Evolutionary conservation across 352 stramenopile genomes (phyloP), one percentile per base, ranked within the genome.

Genomic region (Elongisporangium senticosum): DNA sequence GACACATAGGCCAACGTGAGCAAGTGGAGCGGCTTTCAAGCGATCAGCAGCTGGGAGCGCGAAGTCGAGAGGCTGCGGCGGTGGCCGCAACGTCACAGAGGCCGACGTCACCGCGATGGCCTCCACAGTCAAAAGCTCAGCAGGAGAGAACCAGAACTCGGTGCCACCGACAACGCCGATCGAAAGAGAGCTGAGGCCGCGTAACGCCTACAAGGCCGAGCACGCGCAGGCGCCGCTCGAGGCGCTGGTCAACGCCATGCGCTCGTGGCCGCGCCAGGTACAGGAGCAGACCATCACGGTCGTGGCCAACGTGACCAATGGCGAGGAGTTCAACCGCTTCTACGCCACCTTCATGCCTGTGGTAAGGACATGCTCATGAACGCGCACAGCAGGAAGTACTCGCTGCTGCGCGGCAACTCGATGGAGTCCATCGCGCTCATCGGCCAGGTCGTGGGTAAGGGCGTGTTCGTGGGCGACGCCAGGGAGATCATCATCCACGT

Each of bases 361-460:
- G 48, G 86, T 37, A 93, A 91, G 71, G 80, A 95, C 59, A 75
- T 95, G 57, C 66, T 95, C 40, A 67, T 88, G 37, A 82, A 93
- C 58, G 84, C 86, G 5, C 60, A 72, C 33, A 83, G 86, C n/a
- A 79, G 80, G 51, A 78, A 92, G 62, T 95, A 89, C 68, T 64
- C 80, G 50, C 69, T 95, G 55, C 65, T 95, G 62, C 83, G 86
- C 53, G 86, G 86, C 61, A 95, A 95, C 63, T 74, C 83, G 22
- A 95, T 95, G 86, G 86, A 95, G 64, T 90, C 83, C 49, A 93
- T 95, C 68, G 86, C 86, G 51, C 67, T 95, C 39, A 93, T 95
- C 60, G 86, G 86, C 26, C 83, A 95, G 71, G 83, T 84, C 11
- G 86, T 95, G n/a, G 86, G 86, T 47, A 95, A 95, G 68, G 73